phyloP scores from a whole-genome alignment of 169 alveolate species.

The Eimeria tenella region DNA sequence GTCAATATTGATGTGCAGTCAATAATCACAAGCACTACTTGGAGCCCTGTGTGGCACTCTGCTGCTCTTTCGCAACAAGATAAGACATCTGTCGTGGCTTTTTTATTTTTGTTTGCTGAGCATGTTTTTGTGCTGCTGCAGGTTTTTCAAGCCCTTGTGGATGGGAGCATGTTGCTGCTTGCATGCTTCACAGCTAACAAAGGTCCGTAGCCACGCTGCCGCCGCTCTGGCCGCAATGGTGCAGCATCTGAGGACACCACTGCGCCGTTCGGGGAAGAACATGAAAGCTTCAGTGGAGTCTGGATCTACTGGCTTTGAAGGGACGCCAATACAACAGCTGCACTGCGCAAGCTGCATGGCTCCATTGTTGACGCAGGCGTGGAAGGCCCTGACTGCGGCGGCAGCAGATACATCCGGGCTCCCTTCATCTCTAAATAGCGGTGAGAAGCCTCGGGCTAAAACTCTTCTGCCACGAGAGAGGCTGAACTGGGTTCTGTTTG shows the following conservation, averaged over 20 bases:
- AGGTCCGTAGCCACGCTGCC: slow-evolving; percentile 62
- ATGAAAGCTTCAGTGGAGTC: neutral
- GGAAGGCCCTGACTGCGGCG: slow-evolving; percentile 56
- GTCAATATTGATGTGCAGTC: no score
- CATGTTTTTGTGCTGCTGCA: slow-evolving; percentile 34
- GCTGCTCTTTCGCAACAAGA: neutral
- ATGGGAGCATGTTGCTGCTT: slow-evolving; percentile 33
- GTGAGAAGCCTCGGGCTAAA: no score
- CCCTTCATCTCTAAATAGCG: no score
- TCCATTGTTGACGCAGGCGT: slow-evolving; percentile 27
- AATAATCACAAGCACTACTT: neutral
- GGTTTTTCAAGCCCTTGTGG: slow-evolving; percentile 43
- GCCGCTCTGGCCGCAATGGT: slow-evolving; percentile 50
- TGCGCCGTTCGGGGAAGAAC: neutral
- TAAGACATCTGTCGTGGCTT: no score
- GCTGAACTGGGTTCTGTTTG: no score
- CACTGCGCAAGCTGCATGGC: slow-evolving; percentile 14
- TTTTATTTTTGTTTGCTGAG: neutral
- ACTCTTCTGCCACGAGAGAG: no score
- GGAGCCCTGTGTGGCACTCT: neutral
- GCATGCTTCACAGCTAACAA: slow-evolving; percentile 45
- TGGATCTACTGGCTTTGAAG: neutral
- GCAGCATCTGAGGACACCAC: neutral
- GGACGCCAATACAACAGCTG: slow-evolving; percentile 10
- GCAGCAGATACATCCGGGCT: neutral